These are phyloP conservation scores for Rhododendron simsii DNA, from an alignment of 148 eudicot species.

Conservation along the genomic window DNA sequence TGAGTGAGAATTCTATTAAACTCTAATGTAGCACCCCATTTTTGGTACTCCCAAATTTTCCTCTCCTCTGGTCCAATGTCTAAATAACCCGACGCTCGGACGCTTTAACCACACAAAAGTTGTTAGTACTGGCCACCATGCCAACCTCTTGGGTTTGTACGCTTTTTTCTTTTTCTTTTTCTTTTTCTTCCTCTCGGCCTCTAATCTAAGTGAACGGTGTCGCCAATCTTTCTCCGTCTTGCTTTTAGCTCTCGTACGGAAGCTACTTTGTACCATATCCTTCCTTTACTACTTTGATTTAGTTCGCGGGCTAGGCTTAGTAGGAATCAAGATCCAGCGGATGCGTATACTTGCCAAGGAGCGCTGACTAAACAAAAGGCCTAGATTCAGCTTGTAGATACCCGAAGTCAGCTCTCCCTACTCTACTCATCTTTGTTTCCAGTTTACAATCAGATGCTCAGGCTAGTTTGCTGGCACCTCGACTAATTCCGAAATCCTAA, in stretches of 20 bases:
- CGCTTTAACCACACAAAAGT: background rate
- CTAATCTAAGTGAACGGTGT: background rate
- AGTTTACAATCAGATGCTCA: too few relatives aligned
- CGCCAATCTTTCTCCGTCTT: background rate
- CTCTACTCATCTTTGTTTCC: background rate
- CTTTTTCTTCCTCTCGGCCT: background rate
- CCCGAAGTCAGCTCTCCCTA: background rate
- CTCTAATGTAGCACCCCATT: background rate
- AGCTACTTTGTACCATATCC: background rate
- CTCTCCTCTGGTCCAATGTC: background rate
- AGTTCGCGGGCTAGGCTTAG: background rate
- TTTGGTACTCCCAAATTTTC: background rate
- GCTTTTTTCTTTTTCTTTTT: background rate
- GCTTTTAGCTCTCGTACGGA: background rate
- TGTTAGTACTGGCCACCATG: background rate
- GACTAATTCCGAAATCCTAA: too few relatives aligned
- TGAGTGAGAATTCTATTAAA: too few relatives aligned
- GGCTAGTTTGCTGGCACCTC: too few relatives aligned
- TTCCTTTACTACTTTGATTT: background rate
- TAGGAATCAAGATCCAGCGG: background rate
- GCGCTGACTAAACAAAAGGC: too few relatives aligned
- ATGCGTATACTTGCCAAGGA: too few relatives aligned
- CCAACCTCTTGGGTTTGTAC: background rate
- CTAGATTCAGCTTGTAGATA: background rate
- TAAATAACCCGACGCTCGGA: background rate